phyloP scores from a whole-genome alignment of 345 rosid genomes.

The Populus pruinosa region DNA sequence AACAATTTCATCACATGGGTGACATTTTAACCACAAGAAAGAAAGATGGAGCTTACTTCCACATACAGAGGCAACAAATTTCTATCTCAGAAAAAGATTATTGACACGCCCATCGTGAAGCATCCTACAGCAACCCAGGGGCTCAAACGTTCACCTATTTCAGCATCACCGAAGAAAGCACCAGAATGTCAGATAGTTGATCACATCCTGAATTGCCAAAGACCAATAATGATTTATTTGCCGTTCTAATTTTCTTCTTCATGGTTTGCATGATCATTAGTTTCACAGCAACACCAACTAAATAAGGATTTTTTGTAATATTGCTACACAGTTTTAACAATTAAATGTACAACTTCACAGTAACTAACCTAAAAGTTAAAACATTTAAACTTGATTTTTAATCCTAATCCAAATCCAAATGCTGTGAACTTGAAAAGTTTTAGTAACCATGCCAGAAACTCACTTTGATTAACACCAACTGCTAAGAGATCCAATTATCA shows the following conservation, averaged over 20 bases:
- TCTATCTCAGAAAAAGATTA: slow-evolving; percentile 65
- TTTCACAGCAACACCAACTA: background rate
- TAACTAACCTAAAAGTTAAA: background rate
- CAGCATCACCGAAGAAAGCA: slow-evolving; percentile 14
- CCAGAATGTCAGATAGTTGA: slow-evolving; percentile 2
- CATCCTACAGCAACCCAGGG: slow-evolving; percentile 95
- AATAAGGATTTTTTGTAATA: background rate
- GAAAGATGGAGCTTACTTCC: slow-evolving; percentile 22
- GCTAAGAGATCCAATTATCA: background rate
- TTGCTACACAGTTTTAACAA: background rate
- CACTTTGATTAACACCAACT: background rate
- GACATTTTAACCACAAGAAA: slow-evolving; percentile 4
- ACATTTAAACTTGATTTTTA: background rate
- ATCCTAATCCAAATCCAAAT: background rate
- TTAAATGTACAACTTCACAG: background rate
- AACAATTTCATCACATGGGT: background rate
- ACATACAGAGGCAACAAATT: slow-evolving; percentile 9
- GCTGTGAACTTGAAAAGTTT: background rate
- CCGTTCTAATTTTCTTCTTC: background rate
- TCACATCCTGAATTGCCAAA: background rate
- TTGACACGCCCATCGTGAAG: slow-evolving; percentile 81
- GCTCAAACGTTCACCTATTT: slow-evolving; percentile 85
- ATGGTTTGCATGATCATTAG: background rate
- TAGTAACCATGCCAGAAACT: background rate
- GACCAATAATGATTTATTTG: background rate